phyloP scores from a whole-genome alignment of 768 basidiomycete species.

The Kwoniella sp. region DNA sequence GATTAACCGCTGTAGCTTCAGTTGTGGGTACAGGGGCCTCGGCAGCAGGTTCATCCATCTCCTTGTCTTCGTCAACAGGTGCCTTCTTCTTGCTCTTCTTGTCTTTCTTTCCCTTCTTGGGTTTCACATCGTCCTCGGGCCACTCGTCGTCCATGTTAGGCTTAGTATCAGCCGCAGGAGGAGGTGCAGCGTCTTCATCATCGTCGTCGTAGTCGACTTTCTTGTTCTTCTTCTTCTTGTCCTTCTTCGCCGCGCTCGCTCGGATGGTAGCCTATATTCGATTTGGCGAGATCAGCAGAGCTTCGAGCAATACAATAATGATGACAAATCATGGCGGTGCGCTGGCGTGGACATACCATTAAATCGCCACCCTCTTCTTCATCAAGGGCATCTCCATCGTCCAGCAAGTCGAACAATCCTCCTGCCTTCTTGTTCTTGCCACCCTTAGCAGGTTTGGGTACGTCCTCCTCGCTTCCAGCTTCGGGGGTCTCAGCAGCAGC shows the following conservation, averaged over 20 bases:
- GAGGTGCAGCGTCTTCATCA: constrained; percentile 18
- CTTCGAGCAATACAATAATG: background rate
- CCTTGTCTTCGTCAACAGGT: constrained; percentile 32
- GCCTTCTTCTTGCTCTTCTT: constrained; percentile 38
- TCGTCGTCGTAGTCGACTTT: constrained; percentile 40
- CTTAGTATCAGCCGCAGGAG: constrained; percentile 15
- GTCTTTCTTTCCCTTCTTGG: constrained; percentile 52
- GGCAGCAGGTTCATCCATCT: constrained; percentile 17
- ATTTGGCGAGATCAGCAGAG: constrained; percentile 12
- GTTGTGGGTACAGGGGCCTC: constrained; percentile 1
- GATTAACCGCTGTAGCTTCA: constrained; percentile 28
- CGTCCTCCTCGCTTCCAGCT: constrained; percentile 32
- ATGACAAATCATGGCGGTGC: too few relatives aligned
- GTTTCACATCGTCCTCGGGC: constrained; percentile 67
- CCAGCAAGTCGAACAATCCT: constrained; percentile 38
- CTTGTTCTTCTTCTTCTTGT: constrained; percentile 50
- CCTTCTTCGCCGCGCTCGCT: constrained; percentile 32
- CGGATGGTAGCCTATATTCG: constrained; percentile 30
- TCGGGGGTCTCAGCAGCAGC: constrained; percentile 15
- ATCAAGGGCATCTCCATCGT: constrained; percentile 28
- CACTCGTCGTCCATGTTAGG: constrained; percentile 65
- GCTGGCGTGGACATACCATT: constrained; percentile 48
- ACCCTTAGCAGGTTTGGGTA: constrained; percentile 25
- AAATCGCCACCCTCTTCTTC: constrained; percentile 53
- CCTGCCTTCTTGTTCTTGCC: constrained; percentile 27